Evolutionary conservation across 139 green algal species (phyloP).

Genomic region (Volvox reticuliferus): DNA sequence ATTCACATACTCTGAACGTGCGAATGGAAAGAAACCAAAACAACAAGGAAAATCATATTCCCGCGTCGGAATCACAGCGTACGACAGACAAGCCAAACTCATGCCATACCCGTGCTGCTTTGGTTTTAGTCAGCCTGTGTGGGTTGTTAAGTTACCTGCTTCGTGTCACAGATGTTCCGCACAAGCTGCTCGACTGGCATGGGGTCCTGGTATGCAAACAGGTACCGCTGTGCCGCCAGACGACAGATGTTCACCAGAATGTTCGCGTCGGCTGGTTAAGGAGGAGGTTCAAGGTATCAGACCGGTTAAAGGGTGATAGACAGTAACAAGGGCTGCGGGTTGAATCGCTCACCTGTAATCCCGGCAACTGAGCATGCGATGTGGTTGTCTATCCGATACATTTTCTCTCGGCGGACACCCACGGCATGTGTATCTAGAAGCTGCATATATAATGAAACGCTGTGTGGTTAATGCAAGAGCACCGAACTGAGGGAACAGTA

Average conservation of each 20-base stretch:
- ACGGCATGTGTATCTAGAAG: conserved; percentile 93
- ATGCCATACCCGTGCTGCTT: too few relatives aligned
- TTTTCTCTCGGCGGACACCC: conserved; percentile 95
- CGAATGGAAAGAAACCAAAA: too few relatives aligned
- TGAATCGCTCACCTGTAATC: conserved; percentile 84
- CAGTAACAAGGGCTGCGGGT: not conserved
- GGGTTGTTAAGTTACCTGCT: conserved; percentile 77
- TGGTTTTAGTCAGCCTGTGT: too few relatives aligned
- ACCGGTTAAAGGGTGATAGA: not conserved
- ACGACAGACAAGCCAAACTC: too few relatives aligned
- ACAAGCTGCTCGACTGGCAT: conserved; percentile 99
- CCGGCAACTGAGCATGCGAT: conserved; percentile 95
- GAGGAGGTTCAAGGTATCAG: not conserved
- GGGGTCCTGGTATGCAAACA: conserved; percentile 93
- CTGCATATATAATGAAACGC: conserved; percentile 61
- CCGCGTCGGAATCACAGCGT: too few relatives aligned
- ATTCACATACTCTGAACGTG: too few relatives aligned
- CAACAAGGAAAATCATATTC: too few relatives aligned
- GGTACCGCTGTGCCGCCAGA: conserved; percentile 89
- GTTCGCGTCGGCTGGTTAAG: conserved; percentile 92
- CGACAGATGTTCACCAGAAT: conserved; percentile 97
- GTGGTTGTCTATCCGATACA: conserved; percentile 99
- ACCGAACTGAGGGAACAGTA: not conserved
- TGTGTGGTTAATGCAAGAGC: not conserved
- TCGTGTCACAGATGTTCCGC: conserved; percentile 94